A percentile compares a stretch with the other conserved stretches of the same genome.
Evolutionary conservation across 1,284 basidiomycete genomes (phyloP).

Genomic region (Ganoderma sinense): DNA sequence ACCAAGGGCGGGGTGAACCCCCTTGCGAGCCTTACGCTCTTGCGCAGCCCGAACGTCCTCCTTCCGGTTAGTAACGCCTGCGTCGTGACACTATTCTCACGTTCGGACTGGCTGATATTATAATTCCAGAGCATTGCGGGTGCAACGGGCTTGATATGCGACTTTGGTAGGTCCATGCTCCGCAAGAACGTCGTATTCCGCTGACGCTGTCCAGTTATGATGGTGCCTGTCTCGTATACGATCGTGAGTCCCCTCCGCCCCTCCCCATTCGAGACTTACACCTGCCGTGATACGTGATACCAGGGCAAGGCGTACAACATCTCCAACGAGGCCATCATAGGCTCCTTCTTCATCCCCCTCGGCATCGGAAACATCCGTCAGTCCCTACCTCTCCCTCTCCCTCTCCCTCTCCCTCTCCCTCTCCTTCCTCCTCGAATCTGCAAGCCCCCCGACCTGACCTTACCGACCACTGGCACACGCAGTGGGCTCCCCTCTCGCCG

Average conservation of each 20-base stretch:
- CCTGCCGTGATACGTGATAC: background rate
- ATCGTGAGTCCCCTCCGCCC: constrained; percentile 38
- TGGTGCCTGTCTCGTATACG: constrained; percentile 49
- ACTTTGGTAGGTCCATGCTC: constrained; percentile 46
- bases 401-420: too few relatives aligned
- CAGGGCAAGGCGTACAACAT: constrained; percentile 68
- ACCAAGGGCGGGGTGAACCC: constrained; percentile 62
- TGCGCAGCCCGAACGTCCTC: constrained; percentile 67
- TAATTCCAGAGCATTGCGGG: constrained; percentile 48
- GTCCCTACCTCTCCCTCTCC: constrained; percentile 30
- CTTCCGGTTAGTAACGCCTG: constrained; percentile 51
- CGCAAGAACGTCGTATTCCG: background rate
- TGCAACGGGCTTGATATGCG: constrained; percentile 48
- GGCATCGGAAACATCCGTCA: constrained; percentile 69
- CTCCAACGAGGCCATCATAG: constrained; percentile 62
- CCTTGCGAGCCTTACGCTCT: constrained; percentile 55
- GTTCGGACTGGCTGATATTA: background rate
- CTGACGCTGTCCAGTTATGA: constrained; percentile 41
- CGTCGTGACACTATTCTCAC: background rate
- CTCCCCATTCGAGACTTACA: background rate
- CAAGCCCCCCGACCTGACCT: too few relatives aligned
- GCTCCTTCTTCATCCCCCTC: constrained; percentile 64
- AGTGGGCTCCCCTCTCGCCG: constrained; percentile 63
- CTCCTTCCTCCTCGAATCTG: too few relatives aligned
- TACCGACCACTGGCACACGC: background rate